A percentile compares a stretch with the other conserved stretches of the same genome.
These are phyloP conservation scores for Candida maesae DNA, from an alignment of 805 yeast species.

Conservation along the genomic window DNA sequence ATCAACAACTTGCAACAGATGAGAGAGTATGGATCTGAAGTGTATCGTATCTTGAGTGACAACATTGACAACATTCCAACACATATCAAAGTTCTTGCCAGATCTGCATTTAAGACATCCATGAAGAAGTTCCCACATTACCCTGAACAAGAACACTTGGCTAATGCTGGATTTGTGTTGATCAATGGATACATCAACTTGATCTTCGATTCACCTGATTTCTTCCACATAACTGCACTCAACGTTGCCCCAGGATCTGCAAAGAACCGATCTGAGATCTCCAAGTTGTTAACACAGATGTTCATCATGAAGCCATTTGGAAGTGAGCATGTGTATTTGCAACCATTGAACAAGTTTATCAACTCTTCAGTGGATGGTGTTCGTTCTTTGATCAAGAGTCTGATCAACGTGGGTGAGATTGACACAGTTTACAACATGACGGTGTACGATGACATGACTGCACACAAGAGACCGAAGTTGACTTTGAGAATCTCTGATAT, in stretches of 20 bases:
- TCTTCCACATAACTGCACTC: slow-evolving; percentile 46
- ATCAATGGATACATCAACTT: slow-evolving; percentile 48
- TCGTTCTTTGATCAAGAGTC: slow-evolving; percentile 38
- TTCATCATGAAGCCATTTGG: slow-evolving; percentile 67
- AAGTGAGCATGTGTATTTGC: slow-evolving; percentile 58
- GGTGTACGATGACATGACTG: slow-evolving; percentile 65
- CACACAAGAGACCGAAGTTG: slow-evolving; percentile 46
- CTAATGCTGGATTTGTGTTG: slow-evolving; percentile 66
- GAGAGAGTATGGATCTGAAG: slow-evolving; percentile 64
- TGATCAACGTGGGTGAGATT: slow-evolving; percentile 52
- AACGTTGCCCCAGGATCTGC: slow-evolving; percentile 15
- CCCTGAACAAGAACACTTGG: slow-evolving; percentile 52
- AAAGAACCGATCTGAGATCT: slow-evolving; percentile 53
- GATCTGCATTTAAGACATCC: slow-evolving; percentile 38
- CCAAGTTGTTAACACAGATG: slow-evolving; percentile 59
- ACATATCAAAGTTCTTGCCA: slow-evolving; percentile 54
- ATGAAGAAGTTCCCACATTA: slow-evolving; percentile 53
- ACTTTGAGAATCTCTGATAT: slow-evolving; percentile 44
- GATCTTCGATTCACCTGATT: slow-evolving; percentile 49
- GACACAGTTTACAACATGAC: slow-evolving; percentile 59
- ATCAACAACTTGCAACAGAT: slow-evolving; percentile 69
- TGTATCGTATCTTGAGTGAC: slow-evolving; percentile 49
- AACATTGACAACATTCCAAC: slow-evolving; percentile 46
- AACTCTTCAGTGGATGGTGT: slow-evolving; percentile 46
- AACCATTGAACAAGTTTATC: slow-evolving; percentile 76